A percentile compares a stretch with the other conserved stretches of the same genome.
These are phyloP conservation scores for Bromus sterilis DNA, from an alignment of 176 grass and related monocot species.

Conservation along the genomic window DNA sequence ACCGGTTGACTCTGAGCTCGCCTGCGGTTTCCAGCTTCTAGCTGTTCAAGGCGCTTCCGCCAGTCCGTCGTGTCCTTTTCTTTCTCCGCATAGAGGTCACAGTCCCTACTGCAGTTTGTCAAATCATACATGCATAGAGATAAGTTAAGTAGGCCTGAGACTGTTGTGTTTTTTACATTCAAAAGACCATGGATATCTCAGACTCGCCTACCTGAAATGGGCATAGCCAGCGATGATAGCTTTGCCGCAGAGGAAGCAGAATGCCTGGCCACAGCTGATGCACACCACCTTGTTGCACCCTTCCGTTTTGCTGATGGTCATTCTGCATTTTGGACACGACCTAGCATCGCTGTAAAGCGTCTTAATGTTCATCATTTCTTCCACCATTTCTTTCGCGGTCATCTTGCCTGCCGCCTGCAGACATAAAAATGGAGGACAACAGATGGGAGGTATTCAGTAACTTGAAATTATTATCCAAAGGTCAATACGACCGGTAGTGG, in stretches of 20 bases:
- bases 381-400: not conserved
- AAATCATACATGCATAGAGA: not conserved
- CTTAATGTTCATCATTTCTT: not conserved
- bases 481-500: not conserved
- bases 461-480: not conserved
- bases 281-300: slow-evolving; percentile 40
- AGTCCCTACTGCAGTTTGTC: not conserved
- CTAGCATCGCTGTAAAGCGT: not conserved
- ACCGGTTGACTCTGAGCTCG: not conserved
- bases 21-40: not conserved
- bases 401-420: not conserved
- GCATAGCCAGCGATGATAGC: slow-evolving; percentile 26
- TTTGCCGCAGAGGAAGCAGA: slow-evolving; percentile 50
- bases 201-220: slow-evolving; percentile 27
- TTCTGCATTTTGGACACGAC: slow-evolving; percentile 3
- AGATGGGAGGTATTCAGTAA: not conserved
- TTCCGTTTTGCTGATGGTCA: not conserved
- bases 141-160: not conserved
- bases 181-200: not conserved
- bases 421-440: not conserved
- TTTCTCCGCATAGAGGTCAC: not conserved
- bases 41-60: not conserved
- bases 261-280: slow-evolving; percentile 41
- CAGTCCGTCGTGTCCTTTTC: not conserved
- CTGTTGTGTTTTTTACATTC: not conserved